Conservation (phyloP, 768 basidiomycete genomes). For the Naganishia randhawae region DNA sequence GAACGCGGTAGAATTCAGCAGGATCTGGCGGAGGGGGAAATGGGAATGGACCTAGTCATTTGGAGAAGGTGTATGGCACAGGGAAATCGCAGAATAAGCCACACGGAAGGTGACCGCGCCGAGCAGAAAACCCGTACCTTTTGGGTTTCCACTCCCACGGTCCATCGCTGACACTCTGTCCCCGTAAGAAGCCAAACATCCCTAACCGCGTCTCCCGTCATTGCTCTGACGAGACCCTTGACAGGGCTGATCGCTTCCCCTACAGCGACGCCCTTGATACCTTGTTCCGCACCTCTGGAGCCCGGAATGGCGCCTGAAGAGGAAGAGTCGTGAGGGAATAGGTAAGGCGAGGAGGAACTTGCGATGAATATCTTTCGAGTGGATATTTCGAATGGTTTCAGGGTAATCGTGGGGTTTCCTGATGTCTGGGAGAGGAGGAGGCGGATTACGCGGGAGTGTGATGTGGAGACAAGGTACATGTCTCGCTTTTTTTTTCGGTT, state of each 20-base stretch:
- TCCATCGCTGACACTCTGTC: conserved; percentile 17
- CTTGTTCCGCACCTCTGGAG: no score
- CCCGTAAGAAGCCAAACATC: conserved; percentile 12
- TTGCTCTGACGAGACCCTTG: conserved; percentile 4
- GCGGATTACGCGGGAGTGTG: background rate
- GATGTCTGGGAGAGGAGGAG: conserved; percentile 18
- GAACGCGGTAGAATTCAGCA: background rate
- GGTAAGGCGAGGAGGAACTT: background rate
- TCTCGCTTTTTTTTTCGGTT: conserved; percentile 7
- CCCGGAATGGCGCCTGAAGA: no score
- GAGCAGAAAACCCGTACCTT: background rate
- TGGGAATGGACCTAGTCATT: conserved; percentile 17
- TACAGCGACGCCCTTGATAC: background rate
- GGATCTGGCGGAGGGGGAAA: conserved; percentile 2
- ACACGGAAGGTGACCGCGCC: background rate
- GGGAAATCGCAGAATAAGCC: background rate
- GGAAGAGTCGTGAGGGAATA: background rate
- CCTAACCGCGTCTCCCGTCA: conserved; percentile 13
- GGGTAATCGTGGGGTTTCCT: background rate
- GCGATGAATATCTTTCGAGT: conserved; percentile 23
- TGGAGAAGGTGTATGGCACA: background rate
- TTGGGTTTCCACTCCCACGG: background rate
- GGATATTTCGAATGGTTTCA: conserved; percentile 7
- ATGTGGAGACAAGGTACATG: conserved; percentile 7
- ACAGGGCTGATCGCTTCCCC: background rate